Evolutionary conservation across 2,329 filamentous ascomycete species (phyloP).

Genomic region (Fusarium nodosum): DNA sequence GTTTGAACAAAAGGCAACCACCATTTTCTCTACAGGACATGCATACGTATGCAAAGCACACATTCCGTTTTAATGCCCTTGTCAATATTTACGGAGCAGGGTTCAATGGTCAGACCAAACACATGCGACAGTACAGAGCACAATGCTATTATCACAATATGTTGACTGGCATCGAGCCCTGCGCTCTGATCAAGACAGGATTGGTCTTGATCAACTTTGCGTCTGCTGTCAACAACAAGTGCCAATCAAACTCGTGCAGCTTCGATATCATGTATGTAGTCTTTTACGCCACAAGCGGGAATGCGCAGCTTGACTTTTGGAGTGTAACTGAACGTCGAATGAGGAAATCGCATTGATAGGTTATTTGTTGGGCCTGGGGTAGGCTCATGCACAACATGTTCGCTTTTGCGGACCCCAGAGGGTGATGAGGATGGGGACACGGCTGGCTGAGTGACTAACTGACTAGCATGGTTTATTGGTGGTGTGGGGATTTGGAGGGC

Average conservation of each 20-base stretch:
- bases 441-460: constrained; percentile 3
- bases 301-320: constrained; percentile 12
- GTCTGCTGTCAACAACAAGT: neutral
- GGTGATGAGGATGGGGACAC: constrained; percentile 23
- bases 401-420: constrained; percentile 41
- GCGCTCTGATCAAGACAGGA: neutral
- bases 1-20: constrained; percentile 30
- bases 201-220: neutral
- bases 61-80: constrained; percentile 17
- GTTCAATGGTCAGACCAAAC: neutral
- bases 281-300: constrained; percentile 26
- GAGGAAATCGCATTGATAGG: constrained; percentile 25
- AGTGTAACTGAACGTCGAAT: constrained; percentile 8
- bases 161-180: neutral
- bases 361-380: constrained; percentile 35
- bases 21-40: constrained; percentile 18
- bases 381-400: constrained; percentile 44
- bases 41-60: constrained; percentile 7
- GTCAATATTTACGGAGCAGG: constrained; percentile 14
- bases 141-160: neutral
- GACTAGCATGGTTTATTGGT: constrained; percentile 20
- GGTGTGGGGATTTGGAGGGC: constrained; percentile 36
- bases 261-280: constrained; percentile 3
- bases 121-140: neutral
- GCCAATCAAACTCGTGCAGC: neutral